Evolutionary conservation across 2,329 filamentous ascomycete species (phyloP).

Genomic region (Aspergillus uvarum): DNA sequence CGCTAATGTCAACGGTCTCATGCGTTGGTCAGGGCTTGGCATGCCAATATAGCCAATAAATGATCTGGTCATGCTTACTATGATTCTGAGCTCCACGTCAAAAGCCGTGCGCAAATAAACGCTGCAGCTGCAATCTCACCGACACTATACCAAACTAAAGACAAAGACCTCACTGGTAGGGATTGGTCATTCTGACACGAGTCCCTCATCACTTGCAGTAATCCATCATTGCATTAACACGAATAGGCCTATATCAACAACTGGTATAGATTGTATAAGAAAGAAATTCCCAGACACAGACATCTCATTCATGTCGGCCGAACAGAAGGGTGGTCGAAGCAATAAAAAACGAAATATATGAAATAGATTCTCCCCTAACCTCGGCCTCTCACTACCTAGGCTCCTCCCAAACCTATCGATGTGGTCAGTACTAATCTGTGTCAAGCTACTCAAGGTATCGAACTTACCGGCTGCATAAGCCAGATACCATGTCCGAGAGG

Average conservation of each 20-base stretch:
- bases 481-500: constrained; percentile 81
- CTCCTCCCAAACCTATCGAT: constrained; percentile 12
- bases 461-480: constrained; percentile 68
- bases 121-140: not conserved
- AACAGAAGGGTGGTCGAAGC: not conserved
- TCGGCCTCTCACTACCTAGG: not conserved
- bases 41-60: not conserved
- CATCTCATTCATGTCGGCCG: not conserved
- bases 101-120: not conserved
- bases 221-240: not conserved
- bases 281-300: not conserved
- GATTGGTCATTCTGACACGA: too few relatives aligned
- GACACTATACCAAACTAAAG: too few relatives aligned
- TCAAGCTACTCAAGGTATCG: not conserved
- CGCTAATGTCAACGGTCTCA: not conserved
- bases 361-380: not conserved
- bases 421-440: not conserved
- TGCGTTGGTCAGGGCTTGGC: not conserved
- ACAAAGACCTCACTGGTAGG: too few relatives aligned
- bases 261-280: not conserved
- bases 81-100: not conserved
- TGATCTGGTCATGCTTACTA: not conserved
- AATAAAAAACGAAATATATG: not conserved
- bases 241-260: not conserved
- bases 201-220: too few relatives aligned